These are phyloP conservation scores for Vitis amurensis DNA, from an alignment of 164 flowering plant species.

Conservation along the genomic window DNA sequence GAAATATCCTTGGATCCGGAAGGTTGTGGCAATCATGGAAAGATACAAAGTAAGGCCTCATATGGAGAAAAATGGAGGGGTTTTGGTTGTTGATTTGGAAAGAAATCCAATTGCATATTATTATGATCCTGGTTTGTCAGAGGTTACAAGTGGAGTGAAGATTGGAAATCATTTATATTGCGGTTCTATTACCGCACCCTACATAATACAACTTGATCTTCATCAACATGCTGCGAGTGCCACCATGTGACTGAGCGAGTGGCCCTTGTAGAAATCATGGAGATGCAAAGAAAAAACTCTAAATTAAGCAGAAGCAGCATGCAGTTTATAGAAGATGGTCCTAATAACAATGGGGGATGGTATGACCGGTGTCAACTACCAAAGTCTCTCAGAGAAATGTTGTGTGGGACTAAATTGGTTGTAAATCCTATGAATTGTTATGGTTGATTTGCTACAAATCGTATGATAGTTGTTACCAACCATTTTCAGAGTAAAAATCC, in stretches of 20 bases:
- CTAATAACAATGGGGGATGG: too few relatives aligned
- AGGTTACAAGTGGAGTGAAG: conserved; percentile 40
- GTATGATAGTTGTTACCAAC: too few relatives aligned
- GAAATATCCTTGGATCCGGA: conserved; percentile 43
- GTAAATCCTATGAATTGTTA: too few relatives aligned
- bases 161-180: conserved; percentile 53
- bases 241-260: background rate
- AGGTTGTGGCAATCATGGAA: conserved; percentile 27
- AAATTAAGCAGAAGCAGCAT: too few relatives aligned
- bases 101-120: conserved; percentile 54
- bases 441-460: too few relatives aligned
- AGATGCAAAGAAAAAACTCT: too few relatives aligned
- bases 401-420: too few relatives aligned
- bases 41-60: conserved; percentile 17
- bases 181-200: conserved; percentile 34
- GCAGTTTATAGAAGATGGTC: too few relatives aligned
- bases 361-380: too few relatives aligned
- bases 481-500: too few relatives aligned
- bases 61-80: conserved; percentile 34
- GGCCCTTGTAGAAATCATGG: too few relatives aligned
- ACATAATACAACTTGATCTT: conserved; percentile 50
- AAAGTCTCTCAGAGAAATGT: too few relatives aligned
- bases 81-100: conserved; percentile 51
- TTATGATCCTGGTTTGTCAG: conserved; percentile 28
- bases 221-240: conserved; percentile 23